Evolutionary conservation across 2,329 filamentous ascomycete genomes (phyloP).

Genomic region (Sodiomyces alkalinus): DNA sequence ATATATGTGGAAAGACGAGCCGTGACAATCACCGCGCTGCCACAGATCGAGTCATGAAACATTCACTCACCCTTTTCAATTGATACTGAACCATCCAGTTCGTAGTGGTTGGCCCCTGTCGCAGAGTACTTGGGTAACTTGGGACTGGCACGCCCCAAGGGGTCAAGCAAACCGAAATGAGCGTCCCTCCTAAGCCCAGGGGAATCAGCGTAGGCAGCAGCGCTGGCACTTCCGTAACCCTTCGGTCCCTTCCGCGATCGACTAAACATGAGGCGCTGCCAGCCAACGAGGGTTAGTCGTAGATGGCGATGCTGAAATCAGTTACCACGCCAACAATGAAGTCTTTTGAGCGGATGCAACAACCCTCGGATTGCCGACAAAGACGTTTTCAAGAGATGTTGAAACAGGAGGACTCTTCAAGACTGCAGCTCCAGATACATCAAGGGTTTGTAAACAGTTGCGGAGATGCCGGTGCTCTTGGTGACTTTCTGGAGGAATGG

Average conservation of each 20-base stretch:
- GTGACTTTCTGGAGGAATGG: no score
- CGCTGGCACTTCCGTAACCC: slow-evolving; percentile 1
- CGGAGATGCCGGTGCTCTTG: no score
- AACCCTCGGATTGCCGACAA: no score
- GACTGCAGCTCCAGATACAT: no score
- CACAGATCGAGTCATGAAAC: no score
- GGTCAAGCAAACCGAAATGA: slow-evolving; percentile 4
- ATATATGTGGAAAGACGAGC: not conserved
- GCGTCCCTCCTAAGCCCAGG: slow-evolving; percentile 1
- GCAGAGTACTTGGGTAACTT: slow-evolving; percentile 6
- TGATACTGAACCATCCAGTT: slow-evolving; percentile 17
- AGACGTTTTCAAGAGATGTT: no score
- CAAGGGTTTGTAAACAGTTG: no score
- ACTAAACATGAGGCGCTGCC: slow-evolving; percentile 1
- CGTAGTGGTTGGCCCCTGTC: slow-evolving; percentile 5
- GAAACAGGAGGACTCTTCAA: no score
- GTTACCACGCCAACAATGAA: no score
- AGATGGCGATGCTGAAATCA: no score
- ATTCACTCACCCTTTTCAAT: slow-evolving; percentile 24
- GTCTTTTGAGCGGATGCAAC: no score
- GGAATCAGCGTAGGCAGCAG: slow-evolving; percentile 1
- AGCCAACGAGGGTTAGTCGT: not conserved
- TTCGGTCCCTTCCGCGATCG: slow-evolving; percentile 1
- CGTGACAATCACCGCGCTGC: no score
- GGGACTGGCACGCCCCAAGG: slow-evolving; percentile 6